Evolutionary conservation across 129 eudicot species (phyloP).

Genomic region (Flaveria brownii): DNA sequence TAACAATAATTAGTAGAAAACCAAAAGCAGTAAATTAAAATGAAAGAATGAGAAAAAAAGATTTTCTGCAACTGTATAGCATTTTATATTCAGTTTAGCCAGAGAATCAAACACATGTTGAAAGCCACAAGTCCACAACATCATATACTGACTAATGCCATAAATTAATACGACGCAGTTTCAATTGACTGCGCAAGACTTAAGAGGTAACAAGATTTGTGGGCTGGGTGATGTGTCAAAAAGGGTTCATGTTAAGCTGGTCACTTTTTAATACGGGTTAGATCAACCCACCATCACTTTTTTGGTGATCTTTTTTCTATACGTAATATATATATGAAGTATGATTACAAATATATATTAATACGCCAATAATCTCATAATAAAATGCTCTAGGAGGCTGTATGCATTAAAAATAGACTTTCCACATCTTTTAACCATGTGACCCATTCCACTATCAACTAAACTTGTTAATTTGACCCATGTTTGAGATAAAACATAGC

Average conservation of each 20-base stretch:
- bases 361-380: not conserved
- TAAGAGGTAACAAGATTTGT: not conserved
- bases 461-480: not conserved
- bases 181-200: not conserved
- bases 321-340: not conserved
- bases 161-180: not conserved
- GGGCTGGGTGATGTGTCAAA: not conserved
- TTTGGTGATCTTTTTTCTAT: not conserved
- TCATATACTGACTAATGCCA: not conserved
- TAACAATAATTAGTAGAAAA: not conserved
- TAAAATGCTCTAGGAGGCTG: not conserved
- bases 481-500: conserved; percentile 4
- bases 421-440: not conserved
- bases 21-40: not conserved
- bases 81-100: not conserved
- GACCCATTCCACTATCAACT: not conserved
- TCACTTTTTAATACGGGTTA: no score
- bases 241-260: not conserved
- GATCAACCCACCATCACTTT: not conserved
- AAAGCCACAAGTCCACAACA: conserved; percentile 18
- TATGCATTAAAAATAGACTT: not conserved
- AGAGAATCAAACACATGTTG: not conserved
- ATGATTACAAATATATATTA: not conserved
- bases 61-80: not conserved
- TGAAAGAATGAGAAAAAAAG: not conserved